phyloP scores from a whole-genome alignment of 31 red algal species.

The Endocladia muricata region DNA sequence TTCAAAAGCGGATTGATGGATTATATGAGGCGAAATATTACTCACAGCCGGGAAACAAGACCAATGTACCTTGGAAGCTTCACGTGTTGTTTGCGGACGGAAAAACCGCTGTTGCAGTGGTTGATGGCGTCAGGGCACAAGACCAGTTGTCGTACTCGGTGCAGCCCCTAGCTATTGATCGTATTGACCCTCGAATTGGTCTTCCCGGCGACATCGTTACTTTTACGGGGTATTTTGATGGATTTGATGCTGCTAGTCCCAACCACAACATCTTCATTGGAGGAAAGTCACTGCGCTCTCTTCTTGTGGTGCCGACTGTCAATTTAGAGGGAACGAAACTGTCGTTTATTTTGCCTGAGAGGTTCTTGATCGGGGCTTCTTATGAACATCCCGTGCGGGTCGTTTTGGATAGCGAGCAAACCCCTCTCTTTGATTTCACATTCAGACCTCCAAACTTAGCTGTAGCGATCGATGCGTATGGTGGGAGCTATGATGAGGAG shows the following conservation, averaged over 20 bases:
- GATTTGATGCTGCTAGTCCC: slow-evolving; percentile 28
- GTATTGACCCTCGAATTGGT: slow-evolving; percentile 10
- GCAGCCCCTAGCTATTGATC: slow-evolving; percentile 8
- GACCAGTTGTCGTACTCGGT: slow-evolving; percentile 20
- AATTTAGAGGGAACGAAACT: slow-evolving; percentile 19
- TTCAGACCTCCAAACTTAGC: slow-evolving; percentile 12
- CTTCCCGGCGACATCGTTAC: slow-evolving; percentile 12
- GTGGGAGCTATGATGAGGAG: slow-evolving; percentile 30
- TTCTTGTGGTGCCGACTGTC: slow-evolving; percentile 20
- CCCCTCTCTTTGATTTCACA: slow-evolving; percentile 18
- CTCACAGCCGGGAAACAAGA: slow-evolving; percentile 30
- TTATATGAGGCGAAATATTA: slow-evolving; percentile 36
- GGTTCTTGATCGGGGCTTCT: slow-evolving; percentile 25
- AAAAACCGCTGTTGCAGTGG: neutral
- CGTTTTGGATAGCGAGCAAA: slow-evolving; percentile 23
- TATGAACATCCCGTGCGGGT: slow-evolving; percentile 38
- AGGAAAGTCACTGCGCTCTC: slow-evolving; percentile 23
- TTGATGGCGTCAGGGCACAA: neutral
- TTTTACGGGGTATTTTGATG: slow-evolving; percentile 58
- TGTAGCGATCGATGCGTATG: slow-evolving; percentile 33
- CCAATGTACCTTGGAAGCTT: slow-evolving; percentile 32
- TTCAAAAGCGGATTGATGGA: slow-evolving; percentile 26
- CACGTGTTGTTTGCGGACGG: slow-evolving; percentile 24
- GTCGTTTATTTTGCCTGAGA: slow-evolving; percentile 17
- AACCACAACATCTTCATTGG: slow-evolving; percentile 40